Percentiles rank a stretch among this genome's conserved stretches.
Conservation (phyloP, 179 eudicot species). For the Carnegiea gigantea region DNA sequence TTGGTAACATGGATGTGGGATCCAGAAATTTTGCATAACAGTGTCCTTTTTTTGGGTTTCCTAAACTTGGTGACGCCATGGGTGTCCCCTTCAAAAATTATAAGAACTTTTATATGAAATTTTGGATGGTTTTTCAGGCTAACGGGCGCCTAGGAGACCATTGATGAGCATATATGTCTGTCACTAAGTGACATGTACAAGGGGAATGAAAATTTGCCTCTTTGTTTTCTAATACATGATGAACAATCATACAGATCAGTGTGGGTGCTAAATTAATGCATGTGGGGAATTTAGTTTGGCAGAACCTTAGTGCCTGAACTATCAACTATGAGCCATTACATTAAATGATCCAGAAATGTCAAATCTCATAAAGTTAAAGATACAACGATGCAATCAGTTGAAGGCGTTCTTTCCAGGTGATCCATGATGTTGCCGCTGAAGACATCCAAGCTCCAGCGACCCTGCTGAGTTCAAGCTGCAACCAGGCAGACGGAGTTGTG, state of each 20-base stretch:
- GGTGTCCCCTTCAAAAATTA: too few relatives aligned
- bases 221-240: neutral
- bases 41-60: too few relatives aligned
- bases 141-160: too few relatives aligned
- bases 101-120: too few relatives aligned
- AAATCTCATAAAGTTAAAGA: conserved; percentile 22
- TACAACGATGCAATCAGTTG: conserved; percentile 15
- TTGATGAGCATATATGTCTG: too few relatives aligned
- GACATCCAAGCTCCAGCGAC: conserved; percentile 20
- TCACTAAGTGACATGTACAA: too few relatives aligned
- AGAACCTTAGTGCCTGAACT: conserved; percentile 11
- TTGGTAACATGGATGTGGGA: neutral
- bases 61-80: too few relatives aligned
- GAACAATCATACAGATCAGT: neutral
- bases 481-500: conserved; percentile 3
- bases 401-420: conserved; percentile 34
- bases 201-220: too few relatives aligned
- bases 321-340: conserved; percentile 33
- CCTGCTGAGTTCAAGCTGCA: conserved; percentile 19
- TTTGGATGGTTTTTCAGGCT: too few relatives aligned
- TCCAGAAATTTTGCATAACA: too few relatives aligned
- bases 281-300: conserved; percentile 8
- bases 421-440: conserved; percentile 23
- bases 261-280: neutral
- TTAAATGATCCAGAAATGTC: conserved; percentile 18